phyloP scores from a whole-genome alignment of 1,284 basidiomycete genomes.

The Fomes fomentarius region DNA sequence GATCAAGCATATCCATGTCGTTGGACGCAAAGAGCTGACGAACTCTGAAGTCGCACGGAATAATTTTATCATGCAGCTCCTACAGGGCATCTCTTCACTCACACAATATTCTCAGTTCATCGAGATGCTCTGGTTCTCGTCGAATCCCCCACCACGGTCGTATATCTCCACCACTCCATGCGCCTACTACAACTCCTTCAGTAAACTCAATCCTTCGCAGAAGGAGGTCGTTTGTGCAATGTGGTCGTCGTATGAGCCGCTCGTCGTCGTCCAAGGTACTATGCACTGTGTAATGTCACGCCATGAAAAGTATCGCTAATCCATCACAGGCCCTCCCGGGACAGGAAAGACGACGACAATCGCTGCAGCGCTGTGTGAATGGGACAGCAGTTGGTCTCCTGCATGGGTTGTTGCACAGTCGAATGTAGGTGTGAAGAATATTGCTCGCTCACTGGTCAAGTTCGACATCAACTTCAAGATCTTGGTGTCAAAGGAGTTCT shows the following conservation, averaged over 20 bases:
- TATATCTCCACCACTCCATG: too few species aligned
- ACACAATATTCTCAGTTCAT: background rate
- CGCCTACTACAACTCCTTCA: background rate
- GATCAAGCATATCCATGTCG: constrained; percentile 17
- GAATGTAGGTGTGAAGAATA: constrained; percentile 54
- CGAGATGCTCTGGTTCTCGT: constrained; percentile 3
- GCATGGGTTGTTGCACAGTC: constrained; percentile 40
- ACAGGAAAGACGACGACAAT: constrained; percentile 42
- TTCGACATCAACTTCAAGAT: constrained; percentile 39
- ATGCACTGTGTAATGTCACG: background rate
- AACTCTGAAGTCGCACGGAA: constrained; percentile 17
- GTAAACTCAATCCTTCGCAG: constrained; percentile 24
- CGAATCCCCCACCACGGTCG: background rate
- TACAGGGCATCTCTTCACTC: background rate
- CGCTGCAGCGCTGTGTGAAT: constrained; percentile 30
- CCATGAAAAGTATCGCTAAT: background rate
- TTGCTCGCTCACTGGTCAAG: constrained; percentile 49
- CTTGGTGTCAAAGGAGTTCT: constrained; percentile 56
- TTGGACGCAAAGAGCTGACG: constrained; percentile 22
- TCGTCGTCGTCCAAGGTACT: constrained; percentile 23
- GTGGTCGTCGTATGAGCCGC: constrained; percentile 6
- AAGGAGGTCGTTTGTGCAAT: constrained; percentile 17
- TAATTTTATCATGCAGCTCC: constrained; percentile 13
- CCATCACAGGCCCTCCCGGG: constrained; percentile 22
- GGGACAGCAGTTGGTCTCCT: background rate